These are phyloP conservation scores for Firmiana major DNA, from an alignment of 345 rosid species.

Conservation along the genomic window DNA sequence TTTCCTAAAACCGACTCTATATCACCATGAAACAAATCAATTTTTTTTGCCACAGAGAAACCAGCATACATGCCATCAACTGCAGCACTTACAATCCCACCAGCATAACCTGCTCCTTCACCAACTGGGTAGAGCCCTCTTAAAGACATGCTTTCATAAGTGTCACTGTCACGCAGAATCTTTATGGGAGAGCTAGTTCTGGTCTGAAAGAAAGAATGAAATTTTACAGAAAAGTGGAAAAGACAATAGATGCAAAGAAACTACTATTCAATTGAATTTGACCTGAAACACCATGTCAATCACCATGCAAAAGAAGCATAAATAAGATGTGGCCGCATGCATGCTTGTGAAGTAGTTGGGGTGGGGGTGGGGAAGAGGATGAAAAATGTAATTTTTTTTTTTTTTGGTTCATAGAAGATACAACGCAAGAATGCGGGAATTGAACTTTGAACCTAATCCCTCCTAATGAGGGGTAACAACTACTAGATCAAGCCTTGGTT, in stretches of 20 bases:
- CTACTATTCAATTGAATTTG: not conserved
- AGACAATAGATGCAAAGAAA: not conserved
- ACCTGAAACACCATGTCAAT: not conserved
- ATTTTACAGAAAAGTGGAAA: not conserved
- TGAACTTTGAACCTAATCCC: too few species aligned
- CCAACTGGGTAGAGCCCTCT: slow-evolving; percentile 90
- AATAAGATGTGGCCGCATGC: not conserved
- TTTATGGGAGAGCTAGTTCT: slow-evolving; percentile 90
- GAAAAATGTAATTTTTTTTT: not conserved
- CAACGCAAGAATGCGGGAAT: too few species aligned
- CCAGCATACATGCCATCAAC: slow-evolving; percentile 93
- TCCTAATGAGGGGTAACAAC: too few species aligned
- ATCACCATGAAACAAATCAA: slow-evolving; percentile 47
- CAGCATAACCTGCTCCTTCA: slow-evolving; percentile 99
- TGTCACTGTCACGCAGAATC: slow-evolving; percentile 61
- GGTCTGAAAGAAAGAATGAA: slow-evolving; percentile 48
- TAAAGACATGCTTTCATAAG: slow-evolving; percentile 70
- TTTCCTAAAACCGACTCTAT: slow-evolving; percentile 67
- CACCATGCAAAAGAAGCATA: not conserved
- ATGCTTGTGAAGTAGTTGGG: too few species aligned
- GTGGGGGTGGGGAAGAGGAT: not conserved
- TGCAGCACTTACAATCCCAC: slow-evolving; percentile 98
- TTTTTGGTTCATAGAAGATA: too few species aligned
- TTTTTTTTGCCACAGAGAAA: slow-evolving; percentile 72
- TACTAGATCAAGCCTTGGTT: too few species aligned